Base-by-base conservation (phyloP, 2,329 filamentous ascomycete genomes). In the Zasmidium citrigriseum region DNA sequence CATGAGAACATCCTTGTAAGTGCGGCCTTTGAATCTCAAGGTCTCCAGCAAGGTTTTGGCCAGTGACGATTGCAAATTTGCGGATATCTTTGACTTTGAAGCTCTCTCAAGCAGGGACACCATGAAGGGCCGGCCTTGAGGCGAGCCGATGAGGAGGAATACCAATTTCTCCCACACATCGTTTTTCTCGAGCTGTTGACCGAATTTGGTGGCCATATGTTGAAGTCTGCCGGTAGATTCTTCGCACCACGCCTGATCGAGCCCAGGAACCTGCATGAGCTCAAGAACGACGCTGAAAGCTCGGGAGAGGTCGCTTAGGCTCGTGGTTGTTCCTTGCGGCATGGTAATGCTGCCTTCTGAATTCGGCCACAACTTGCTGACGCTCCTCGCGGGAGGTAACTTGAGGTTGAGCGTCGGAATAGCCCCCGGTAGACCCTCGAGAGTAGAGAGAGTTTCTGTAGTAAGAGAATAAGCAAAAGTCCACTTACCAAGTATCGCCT, bases 381-480 rank as follows among this genome's bases (percentile, higher is more conserved):
- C 73, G 57, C 70, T 73, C 46, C 71, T 71, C 16, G 73, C 73
- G 34, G 77, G 72, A 21, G 79, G 78, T 18, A 80, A 55, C 16
- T 61, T 63, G 16, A 76, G 52, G 18, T 62, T 66, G 44, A 76
- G 69, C 7, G 63, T 55, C 9, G 58, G 34, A 27, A 18, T 50
- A 14, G 63, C 52, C 2, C 45, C 48, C 34, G 60, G 53, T 2
- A 66, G 55, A 29, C 59, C 60, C 57, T 82, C 78, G 41, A 83
- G 63, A 16, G 75, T 73, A 54, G 65, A 65, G 14, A 82, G 54
- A 14, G 82, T 74, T 63, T 79, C 82, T 84, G 63, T 41, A 47
- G 57, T 22, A 51, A 63, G 46, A 58, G 38, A n/a, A 67, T 69
- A 48, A 70, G 67, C 60, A 34, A 52, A 46, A 34, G 27, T 23